Evolutionary conservation across 108 stramenopile genomes (phyloP), one percentile per base, ranked within the genome.

Genomic region (Skeletonema marinoi): DNA sequence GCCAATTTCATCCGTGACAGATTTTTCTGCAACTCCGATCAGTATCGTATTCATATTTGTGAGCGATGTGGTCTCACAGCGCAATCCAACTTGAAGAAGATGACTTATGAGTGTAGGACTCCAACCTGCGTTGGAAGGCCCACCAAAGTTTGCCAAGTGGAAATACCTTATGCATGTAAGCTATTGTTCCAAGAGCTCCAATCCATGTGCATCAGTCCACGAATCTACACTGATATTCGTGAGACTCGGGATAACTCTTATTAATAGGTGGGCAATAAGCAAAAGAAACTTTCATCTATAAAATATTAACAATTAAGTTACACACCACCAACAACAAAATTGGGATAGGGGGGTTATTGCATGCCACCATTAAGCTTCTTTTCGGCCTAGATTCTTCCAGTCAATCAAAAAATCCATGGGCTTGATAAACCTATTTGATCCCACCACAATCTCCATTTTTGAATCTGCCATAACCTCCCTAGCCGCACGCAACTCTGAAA

Each of bases 101-200:
- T 95, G 96, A 94, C 95, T 7, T 98, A 98, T 82, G 94, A 94
- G 78, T 98, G 97, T 65, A 90, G 92, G 50, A 89, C 91, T 31
- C 93, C 92, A 14, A 81, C 80, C 64, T 97, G 96, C 75, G 89
- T 92, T 30, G 93, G 92, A 16, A 87, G 85, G 16, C 92, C 93
- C 14, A 82, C 88, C 66, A 86, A 88, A 72, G 88, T 96, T 74
- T 96, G 96, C 70, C 93, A 94, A 73, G 89, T 99, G 41, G 95
- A 98, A 65, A 96, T 99, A 21, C 99, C 99, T 2, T 99, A 99
- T 77, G 99, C 99, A 3, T 98, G 98, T 86, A 99, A 99, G 85
- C 89, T 99, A 31, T 85, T 99, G 38, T 93, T 99, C 60, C 98
- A 99, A 82, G 98, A 99, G 82, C 90, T 99, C 76, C 90, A 90